A percentile compares a stretch with the other conserved stretches of the same genome.
These are phyloP conservation scores for Monilinia polystroma DNA, from an alignment of 2,329 filamentous ascomycete species.

Conservation along the genomic window DNA sequence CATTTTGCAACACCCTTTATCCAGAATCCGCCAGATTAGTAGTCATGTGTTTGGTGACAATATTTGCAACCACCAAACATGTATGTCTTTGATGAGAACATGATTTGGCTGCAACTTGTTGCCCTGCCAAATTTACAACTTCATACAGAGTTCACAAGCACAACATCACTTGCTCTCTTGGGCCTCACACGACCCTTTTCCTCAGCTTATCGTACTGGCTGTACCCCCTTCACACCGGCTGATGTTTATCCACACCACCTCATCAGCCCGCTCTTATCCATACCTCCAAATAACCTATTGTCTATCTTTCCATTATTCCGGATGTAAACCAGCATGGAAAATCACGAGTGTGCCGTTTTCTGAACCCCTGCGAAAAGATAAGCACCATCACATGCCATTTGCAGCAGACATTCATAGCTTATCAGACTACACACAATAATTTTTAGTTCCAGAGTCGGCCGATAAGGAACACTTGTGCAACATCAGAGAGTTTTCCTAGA, in stretches of 20 bases:
- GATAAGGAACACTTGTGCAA: constrained; percentile 2
- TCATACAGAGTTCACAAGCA: constrained; percentile 8
- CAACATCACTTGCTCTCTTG: constrained; percentile 18
- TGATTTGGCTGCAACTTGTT: not conserved
- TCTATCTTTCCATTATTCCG: not conserved
- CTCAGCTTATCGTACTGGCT: constrained; percentile 1
- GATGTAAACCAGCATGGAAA: constrained; percentile 10
- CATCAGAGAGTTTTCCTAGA: constrained; percentile 1
- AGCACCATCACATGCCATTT: constrained; percentile 24
- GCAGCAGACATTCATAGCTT: constrained; percentile 21
- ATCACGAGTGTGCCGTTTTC: constrained; percentile 15
- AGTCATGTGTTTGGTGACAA: not conserved
- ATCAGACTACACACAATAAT: constrained; percentile 16
- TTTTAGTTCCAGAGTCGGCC: not conserved
- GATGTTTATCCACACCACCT: constrained; percentile 12
- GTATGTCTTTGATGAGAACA: not conserved
- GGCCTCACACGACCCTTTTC: constrained; percentile 3
- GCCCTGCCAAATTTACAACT: not conserved
- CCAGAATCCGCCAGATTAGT: not conserved
- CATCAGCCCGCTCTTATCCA: not conserved
- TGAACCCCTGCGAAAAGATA: constrained; percentile 21
- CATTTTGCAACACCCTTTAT: not conserved
- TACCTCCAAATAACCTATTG: not conserved
- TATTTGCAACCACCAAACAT: not conserved
- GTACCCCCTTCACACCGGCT: not conserved